These are phyloP conservation scores for Vitis labrusca DNA, from an alignment of 164 flowering plant genomes.

Conservation along the genomic window DNA sequence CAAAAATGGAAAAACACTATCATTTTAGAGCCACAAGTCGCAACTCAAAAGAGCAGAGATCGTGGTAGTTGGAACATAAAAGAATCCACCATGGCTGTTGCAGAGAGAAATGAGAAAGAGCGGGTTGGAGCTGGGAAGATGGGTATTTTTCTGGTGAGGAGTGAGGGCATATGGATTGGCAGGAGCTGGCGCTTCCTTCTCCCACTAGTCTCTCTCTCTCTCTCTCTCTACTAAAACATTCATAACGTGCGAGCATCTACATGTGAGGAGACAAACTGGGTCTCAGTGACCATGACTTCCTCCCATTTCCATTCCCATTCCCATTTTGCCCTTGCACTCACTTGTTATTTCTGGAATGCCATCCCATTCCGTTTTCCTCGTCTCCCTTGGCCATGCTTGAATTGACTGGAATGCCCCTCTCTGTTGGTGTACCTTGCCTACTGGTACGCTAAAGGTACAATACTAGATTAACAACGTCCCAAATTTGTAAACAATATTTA, in stretches of 20 bases:
- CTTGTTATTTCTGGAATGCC: constrained; percentile 5
- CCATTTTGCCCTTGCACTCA: constrained; percentile 5
- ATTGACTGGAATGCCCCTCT: constrained; percentile 4
- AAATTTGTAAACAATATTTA: too few species aligned
- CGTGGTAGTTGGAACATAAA: too few species aligned
- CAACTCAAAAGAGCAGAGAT: too few species aligned
- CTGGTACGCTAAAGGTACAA: too few species aligned
- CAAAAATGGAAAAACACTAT: too few species aligned
- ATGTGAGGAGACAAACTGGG: constrained; percentile 62
- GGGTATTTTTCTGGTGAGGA: constrained; percentile 12
- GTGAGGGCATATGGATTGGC: constrained; percentile 15
- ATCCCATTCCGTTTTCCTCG: not conserved
- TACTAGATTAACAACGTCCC: too few species aligned
- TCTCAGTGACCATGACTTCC: constrained; percentile 28
- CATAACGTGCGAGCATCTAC: constrained; percentile 75
- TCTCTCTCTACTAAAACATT: constrained; percentile 10
- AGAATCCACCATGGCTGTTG: not conserved
- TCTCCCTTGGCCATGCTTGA: too few species aligned
- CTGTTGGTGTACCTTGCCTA: too few species aligned
- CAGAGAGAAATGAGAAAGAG: constrained; percentile 16
- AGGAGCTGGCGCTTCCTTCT: constrained; percentile 19
- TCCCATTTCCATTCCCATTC: not conserved
- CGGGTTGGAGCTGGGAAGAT: constrained; percentile 13
- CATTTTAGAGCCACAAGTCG: too few species aligned
- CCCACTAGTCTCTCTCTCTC: constrained; percentile 3